Evolutionary conservation across 768 basidiomycete genomes (phyloP), one percentile per base, ranked within the genome.

Genomic region (Auriscalpium vulgare): DNA sequence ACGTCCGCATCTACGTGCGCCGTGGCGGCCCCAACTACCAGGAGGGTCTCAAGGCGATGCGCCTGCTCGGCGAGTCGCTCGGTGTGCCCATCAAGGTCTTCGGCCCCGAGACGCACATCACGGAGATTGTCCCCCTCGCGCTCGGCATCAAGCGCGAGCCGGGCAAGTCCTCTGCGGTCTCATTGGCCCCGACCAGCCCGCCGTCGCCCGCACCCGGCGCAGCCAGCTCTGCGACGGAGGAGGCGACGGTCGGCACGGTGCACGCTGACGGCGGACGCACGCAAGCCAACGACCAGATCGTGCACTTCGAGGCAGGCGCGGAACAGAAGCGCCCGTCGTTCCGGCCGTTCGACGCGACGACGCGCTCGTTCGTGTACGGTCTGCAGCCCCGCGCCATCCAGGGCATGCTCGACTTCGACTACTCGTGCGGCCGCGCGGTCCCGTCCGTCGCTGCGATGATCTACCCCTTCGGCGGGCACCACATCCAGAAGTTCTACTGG

Each of bases 401-500:
- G 72, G 97, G 87, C 65, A 88, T 88, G 87, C 87, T 99, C 57
- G 97, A 99, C 81, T 99, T 99, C 63, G 97, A 99, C 79, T 99
- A 86, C 76, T 93, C 92, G 13, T 99, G 97, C 74, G 95, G 95
- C 16, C 90, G 97, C 60, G 72, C 81, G 47, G 81, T 87, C 17
- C 94, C 97, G 38, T 89, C 86, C 47, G 97, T 98, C 62, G 95
- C 97, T 34, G 97, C 97, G 40, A 99, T 98, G 95, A 97, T 99
- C 69, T 99, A 99, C 73, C 97, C 95, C 69, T 99, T 99, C 74
- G 97, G 95, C 68, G 95, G 95, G 17, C 95, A 98, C 76, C 97
- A 98, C 76, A 97, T 97, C 73, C 97, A 99, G 77, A 99, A 99
- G 78, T 97, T 99, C 83, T 98, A 99, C 82, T 98, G 97, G 97